Evolutionary conservation across 2,329 filamentous ascomycete species (phyloP), one percentile per base, ranked within the genome.

Genomic region (Chaetomium sp.): DNA sequence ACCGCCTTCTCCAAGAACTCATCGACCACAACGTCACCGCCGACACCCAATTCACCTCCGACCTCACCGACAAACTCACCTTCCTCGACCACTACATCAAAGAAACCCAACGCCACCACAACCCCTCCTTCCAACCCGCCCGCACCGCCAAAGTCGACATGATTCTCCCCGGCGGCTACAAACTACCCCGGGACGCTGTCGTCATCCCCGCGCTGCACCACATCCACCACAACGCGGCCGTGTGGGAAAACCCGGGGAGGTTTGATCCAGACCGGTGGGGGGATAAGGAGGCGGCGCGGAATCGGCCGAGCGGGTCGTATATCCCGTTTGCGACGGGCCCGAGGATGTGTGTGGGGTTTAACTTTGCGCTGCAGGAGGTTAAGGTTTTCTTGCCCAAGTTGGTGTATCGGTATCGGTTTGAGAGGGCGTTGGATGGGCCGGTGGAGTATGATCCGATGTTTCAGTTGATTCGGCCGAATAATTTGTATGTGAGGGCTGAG

Each of bases 341-440:
- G 0, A 71, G 83, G 1, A 77, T 76, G 69, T 86, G 83, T 58
- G 80, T 86, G 54, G 83, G 82, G 0, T 85, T 84, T 74, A 85
- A 84, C 67, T 84, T 85, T 66, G 82, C 81, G 0, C 69, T 85
- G 6, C 75, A 78, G 56, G 81, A 86, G 66, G 72, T 84, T 56
- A 84, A 84, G 70, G 72, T 83, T 4, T 76, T 82, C 61, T 41
- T 86, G 59, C 71, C 76, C 1, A 80, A 84, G 70, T 68, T 86
- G 40, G 67, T 85, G 2, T 85, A 76, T 55, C 72, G 82, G 6
- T 85, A 86, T 64, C 70, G 78, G 53, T 85, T 82, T 56, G 67
- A 58, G 8, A 66, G 74, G n/a, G 79, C 76, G n/a, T 72, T 73
- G 4, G 41, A 38, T 4, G 76, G 71, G 1, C 69, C 75, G 0